Conservation (phyloP, 495 filamentous ascomycete genomes). For the Penicillium lagena region DNA sequence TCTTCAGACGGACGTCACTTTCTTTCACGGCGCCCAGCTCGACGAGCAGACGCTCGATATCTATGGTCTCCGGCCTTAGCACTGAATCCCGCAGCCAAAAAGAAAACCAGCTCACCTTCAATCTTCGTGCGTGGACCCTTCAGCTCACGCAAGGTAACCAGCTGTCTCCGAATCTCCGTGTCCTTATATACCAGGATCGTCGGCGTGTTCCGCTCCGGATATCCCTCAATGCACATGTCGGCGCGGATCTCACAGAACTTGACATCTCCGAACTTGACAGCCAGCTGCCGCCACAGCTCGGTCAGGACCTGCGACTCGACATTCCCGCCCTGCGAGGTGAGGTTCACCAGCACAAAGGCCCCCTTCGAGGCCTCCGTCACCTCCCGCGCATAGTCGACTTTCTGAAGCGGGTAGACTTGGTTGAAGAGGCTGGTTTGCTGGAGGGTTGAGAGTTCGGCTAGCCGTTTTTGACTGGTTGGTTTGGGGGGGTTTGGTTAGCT, state of each 20-base stretch:
- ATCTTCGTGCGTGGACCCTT: conserved; percentile 62
- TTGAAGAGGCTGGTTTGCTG: conserved; percentile 72
- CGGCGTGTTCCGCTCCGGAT: conserved; percentile 89
- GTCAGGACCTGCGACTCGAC: conserved; percentile 74
- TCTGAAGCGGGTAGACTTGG: conserved; percentile 87
- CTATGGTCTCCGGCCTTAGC: conserved; percentile 18
- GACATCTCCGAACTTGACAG: conserved; percentile 77
- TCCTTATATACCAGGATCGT: conserved; percentile 91
- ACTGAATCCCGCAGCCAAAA: neutral
- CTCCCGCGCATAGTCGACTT: conserved; percentile 83
- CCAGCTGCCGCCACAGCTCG: conserved; percentile 82
- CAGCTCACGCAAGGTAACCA: conserved; percentile 78
- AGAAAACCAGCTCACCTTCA: conserved; percentile 38
- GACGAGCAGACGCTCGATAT: conserved; percentile 71
- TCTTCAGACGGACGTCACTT: conserved; percentile 70
- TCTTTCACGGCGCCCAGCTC: conserved; percentile 70
- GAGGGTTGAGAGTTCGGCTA: conserved; percentile 71
- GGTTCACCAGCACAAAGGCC: conserved; percentile 72
- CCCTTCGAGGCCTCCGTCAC: conserved; percentile 86
- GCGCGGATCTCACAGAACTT: conserved; percentile 97
- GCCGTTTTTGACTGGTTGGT: conserved; percentile 59
- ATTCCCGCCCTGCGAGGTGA: conserved; percentile 76
- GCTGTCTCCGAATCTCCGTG: conserved; percentile 81
- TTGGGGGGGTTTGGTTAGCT: conserved; percentile 7
- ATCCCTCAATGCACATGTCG: conserved; percentile 92